Percentiles rank a stretch among this genome's conserved stretches.
Conservation (phyloP, 257 asterid species). For the Lycium ferocissimum region DNA sequence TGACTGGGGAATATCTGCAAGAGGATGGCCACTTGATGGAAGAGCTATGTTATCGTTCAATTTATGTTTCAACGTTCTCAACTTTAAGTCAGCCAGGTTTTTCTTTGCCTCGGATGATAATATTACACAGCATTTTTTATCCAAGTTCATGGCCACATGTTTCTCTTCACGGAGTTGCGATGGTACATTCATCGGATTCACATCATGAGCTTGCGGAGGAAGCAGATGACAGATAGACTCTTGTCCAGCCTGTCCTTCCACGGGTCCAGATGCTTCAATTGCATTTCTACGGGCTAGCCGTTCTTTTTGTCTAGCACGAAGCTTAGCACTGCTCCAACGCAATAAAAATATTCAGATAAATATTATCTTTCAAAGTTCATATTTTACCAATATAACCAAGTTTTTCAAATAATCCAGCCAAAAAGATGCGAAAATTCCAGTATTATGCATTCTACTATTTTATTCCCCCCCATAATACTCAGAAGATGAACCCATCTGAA, state of each 20-base stretch:
- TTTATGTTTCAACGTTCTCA: conserved; percentile 55
- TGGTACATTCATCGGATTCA: conserved; percentile 42
- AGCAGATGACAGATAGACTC: conserved; percentile 42
- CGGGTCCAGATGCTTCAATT: conserved; percentile 45
- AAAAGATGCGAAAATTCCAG: background rate
- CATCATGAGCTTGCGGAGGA: conserved; percentile 47
- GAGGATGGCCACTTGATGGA: conserved; percentile 47
- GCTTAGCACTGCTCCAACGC: conserved; percentile 64
- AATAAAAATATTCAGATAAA: conserved; percentile 1
- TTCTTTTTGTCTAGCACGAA: conserved; percentile 88
- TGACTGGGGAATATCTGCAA: conserved; percentile 40
- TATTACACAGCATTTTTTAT: conserved; percentile 37
- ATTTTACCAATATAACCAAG: background rate
- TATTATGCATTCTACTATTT: background rate
- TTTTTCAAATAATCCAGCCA: conserved; percentile 7
- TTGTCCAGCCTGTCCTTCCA: conserved; percentile 44
- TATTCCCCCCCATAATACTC: background rate
- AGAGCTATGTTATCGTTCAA: conserved; percentile 42
- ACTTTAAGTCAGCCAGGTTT: conserved; percentile 46
- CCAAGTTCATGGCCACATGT: conserved; percentile 43
- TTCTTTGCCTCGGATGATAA: conserved; percentile 44
- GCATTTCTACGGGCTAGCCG: conserved; percentile 61
- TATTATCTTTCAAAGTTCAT: conserved; percentile 12
- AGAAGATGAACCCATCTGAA: conserved; percentile 11
- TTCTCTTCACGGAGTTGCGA: conserved; percentile 55